A percentile compares a stretch with the other conserved stretches of the same genome.
Conservation (phyloP, 2,329 filamentous ascomycete genomes). For the Aureobasidium leucospermi region DNA sequence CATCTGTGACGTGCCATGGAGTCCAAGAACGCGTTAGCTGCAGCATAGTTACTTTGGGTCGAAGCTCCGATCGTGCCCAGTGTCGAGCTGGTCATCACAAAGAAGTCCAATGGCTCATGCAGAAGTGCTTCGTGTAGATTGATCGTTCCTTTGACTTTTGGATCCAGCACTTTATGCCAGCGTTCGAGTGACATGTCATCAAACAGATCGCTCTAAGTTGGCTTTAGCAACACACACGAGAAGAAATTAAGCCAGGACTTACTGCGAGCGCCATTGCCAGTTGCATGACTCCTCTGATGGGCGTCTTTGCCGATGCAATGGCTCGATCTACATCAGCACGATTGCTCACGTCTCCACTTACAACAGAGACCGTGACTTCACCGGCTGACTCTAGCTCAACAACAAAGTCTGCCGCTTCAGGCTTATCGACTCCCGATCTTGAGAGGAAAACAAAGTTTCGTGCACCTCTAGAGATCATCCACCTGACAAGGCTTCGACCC, state of each 20-base stretch:
- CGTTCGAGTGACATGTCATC: slow-evolving; percentile 20
- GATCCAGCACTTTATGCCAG: slow-evolving; percentile 15
- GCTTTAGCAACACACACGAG: not conserved
- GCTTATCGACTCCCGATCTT: not conserved
- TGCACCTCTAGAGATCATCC: not conserved
- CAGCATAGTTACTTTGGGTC: slow-evolving; percentile 17
- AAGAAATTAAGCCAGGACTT: not conserved
- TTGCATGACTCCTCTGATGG: not conserved
- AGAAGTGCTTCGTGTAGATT: slow-evolving; percentile 20
- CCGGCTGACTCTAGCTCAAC: not conserved
- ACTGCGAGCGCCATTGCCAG: not conserved
- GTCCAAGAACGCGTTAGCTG: slow-evolving; percentile 1
- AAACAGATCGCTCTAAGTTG: not conserved
- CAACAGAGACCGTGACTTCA: not conserved
- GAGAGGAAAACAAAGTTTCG: not conserved
- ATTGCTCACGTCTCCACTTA: not conserved
- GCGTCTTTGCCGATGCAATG: not conserved
- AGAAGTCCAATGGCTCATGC: slow-evolving; percentile 22
- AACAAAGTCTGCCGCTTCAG: not conserved
- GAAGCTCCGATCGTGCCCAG: slow-evolving; percentile 5
- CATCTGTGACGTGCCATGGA: not conserved
- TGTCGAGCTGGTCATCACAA: slow-evolving; percentile 19
- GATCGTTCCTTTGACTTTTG: slow-evolving; percentile 25
- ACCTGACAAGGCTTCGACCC: not conserved
- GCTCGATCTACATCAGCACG: not conserved